Percentiles rank a stretch among this genome's conserved stretches.
phyloP scores from a whole-genome alignment of 257 asterid species.

The Scutellaria minor region DNA sequence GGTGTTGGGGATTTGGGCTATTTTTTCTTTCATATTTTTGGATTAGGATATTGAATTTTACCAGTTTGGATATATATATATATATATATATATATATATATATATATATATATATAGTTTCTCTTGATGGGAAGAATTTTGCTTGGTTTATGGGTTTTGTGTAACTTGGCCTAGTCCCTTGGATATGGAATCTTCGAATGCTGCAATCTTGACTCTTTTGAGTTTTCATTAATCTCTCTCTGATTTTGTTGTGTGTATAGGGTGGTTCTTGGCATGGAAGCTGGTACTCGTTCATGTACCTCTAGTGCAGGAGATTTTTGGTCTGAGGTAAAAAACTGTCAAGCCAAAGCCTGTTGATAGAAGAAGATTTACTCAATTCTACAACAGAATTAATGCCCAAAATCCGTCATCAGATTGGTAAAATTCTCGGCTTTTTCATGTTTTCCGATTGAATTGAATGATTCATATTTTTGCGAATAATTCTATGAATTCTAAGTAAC shows the following conservation, averaged over 20 bases:
- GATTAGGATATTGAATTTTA: slow-evolving; percentile 17
- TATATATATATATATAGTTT: too few species aligned
- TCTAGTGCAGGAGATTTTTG: slow-evolving; percentile 89
- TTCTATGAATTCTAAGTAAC: slow-evolving; percentile 10
- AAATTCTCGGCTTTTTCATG: slow-evolving; percentile 9
- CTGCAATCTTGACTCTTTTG: slow-evolving; percentile 24
- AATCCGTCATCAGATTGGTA: slow-evolving; percentile 51
- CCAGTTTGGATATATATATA: too few species aligned
- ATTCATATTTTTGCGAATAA: not conserved
- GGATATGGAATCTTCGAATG: slow-evolving; percentile 23
- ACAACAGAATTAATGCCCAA: slow-evolving; percentile 58
- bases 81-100: too few species aligned
- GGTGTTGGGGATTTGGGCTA: not conserved
- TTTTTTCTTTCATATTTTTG: too few species aligned
- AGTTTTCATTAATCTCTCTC: slow-evolving; percentile 17
- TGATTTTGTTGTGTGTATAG: slow-evolving; percentile 40
- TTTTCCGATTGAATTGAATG: slow-evolving; percentile 9
- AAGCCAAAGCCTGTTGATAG: slow-evolving; percentile 74
- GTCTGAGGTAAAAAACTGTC: slow-evolving; percentile 62
- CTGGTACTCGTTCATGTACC: slow-evolving; percentile 96
- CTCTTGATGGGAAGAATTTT: not conserved
- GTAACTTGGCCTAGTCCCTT: slow-evolving; percentile 16
- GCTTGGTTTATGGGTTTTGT: slow-evolving; percentile 22
- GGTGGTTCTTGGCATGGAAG: slow-evolving; percentile 98
- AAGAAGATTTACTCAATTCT: slow-evolving; percentile 66